Conservation (phyloP, 2,329 filamentous ascomycete species). For the Penicillium sp. region DNA sequence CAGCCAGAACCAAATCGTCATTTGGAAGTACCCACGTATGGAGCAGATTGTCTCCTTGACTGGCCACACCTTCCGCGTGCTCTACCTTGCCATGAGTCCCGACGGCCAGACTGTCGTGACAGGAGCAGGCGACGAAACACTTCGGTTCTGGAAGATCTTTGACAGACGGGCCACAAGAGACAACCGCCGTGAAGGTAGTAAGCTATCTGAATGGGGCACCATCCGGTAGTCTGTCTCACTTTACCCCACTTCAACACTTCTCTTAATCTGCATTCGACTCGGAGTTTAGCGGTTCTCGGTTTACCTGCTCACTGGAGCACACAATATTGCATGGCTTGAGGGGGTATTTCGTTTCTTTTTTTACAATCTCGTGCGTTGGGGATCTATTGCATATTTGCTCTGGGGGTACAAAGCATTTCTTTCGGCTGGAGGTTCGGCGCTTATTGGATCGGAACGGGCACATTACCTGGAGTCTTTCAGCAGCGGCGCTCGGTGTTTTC, state of each 20-base stretch:
- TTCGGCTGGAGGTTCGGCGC: constrained; percentile 16
- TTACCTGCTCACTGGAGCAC: constrained; percentile 19
- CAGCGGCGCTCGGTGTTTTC: constrained; percentile 37
- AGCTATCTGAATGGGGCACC: constrained; percentile 77
- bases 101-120: constrained; percentile 93
- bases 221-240: constrained; percentile 57
- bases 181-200: constrained; percentile 66
- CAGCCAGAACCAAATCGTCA: constrained; percentile 96
- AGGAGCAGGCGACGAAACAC: constrained; percentile 91
- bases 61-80: constrained; percentile 92
- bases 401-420: constrained; percentile 25
- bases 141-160: constrained; percentile 97
- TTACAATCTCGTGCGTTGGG: constrained; percentile 27
- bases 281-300: constrained; percentile 34
- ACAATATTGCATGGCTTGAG: constrained; percentile 28
- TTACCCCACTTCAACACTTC: constrained; percentile 12
- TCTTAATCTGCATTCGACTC: constrained; percentile 35
- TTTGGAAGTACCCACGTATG: constrained; percentile 99
- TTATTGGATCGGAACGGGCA: neutral
- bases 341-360: constrained; percentile 13
- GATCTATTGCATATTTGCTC: constrained; percentile 33
- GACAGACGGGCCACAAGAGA: constrained; percentile 73
- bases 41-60: constrained; percentile 93
- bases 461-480: constrained; percentile 26
- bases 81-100: constrained; percentile 96